phyloP scores from a whole-genome alignment of 2,329 filamentous ascomycete species.

The Paraconiothyrium sp. region DNA sequence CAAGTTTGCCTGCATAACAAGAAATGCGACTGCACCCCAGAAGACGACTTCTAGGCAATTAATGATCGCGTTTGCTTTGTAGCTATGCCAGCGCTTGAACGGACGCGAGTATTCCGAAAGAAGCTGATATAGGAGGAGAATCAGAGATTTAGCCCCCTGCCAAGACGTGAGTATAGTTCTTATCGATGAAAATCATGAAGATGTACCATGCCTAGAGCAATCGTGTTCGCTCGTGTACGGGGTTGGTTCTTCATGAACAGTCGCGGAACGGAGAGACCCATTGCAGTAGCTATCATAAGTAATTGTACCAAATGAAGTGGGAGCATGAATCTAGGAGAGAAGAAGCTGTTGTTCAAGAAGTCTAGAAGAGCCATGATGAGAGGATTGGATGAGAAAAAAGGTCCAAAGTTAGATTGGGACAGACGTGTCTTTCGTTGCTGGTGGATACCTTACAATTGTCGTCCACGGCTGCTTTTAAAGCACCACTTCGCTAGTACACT shows the following conservation, averaged over 20 bases:
- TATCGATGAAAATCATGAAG: no score
- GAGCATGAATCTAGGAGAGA: conserved; percentile 27
- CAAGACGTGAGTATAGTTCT: background rate
- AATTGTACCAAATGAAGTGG: conserved; percentile 26
- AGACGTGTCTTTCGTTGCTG: background rate
- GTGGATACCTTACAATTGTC: background rate
- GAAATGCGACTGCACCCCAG: conserved; percentile 26
- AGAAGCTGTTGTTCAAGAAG: conserved; percentile 38
- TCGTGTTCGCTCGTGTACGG: conserved; percentile 30
- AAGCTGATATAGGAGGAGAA: conserved; percentile 55
- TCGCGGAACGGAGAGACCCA: conserved; percentile 29
- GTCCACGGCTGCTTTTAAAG: background rate
- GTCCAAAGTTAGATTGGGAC: background rate
- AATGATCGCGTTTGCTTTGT: background rate
- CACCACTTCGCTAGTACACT: background rate
- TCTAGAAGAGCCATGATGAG: conserved; percentile 24
- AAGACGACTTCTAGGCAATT: background rate
- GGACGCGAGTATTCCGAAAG: conserved; percentile 47
- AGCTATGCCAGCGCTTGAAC: conserved; percentile 45
- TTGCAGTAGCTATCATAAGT: conserved; percentile 22
- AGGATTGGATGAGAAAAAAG: background rate
- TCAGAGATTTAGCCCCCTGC: conserved; percentile 52
- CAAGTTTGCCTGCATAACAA: conserved; percentile 34
- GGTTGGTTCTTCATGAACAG: conserved; percentile 35
- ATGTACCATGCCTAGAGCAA: conserved; percentile 35